Evolutionary conservation across 352 stramenopile species (phyloP).

Genomic region (Phytopythium oedochilum): DNA sequence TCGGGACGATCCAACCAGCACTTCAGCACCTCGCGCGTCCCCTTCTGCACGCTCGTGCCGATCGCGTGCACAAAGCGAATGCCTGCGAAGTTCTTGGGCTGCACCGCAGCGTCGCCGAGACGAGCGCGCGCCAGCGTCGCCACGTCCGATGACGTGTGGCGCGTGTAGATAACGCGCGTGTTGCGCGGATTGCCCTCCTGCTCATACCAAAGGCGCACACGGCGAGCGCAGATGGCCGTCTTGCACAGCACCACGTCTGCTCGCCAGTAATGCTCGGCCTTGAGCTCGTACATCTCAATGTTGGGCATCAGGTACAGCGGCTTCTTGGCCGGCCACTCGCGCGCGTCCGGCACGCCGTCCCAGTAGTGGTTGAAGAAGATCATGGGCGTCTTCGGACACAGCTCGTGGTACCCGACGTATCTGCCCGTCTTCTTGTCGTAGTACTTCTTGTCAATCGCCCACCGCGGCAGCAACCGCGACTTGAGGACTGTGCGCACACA

Average conservation of each 20-base stretch:
- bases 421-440: slow-evolving; percentile 14
- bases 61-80: slow-evolving; percentile 47
- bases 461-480: slow-evolving; percentile 25
- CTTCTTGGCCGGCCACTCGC: slow-evolving; percentile 22
- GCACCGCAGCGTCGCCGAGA: slow-evolving; percentile 12
- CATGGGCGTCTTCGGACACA: slow-evolving; percentile 42
- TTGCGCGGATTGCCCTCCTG: slow-evolving; percentile 36
- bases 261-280: slow-evolving; percentile 34
- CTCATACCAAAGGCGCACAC: slow-evolving; percentile 36
- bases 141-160: slow-evolving; percentile 39
- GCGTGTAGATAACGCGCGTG: slow-evolving; percentile 39
- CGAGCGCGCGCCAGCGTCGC: slow-evolving; percentile 15
- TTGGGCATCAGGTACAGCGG: slow-evolving; percentile 44
- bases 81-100: slow-evolving; percentile 30
- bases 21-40: slow-evolving; percentile 37
- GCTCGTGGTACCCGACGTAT: slow-evolving; percentile 43
- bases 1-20: slow-evolving; percentile 44
- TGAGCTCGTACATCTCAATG: slow-evolving; percentile 55
- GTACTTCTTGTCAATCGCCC: slow-evolving; percentile 20
- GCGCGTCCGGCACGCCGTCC: slow-evolving; percentile 12
- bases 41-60: slow-evolving; percentile 42
- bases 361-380: slow-evolving; percentile 66
- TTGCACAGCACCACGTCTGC: slow-evolving; percentile 62
- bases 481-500: slow-evolving; percentile 19
- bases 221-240: slow-evolving; percentile 32